Evolutionary conservation across 2,329 filamentous ascomycete species (phyloP), one percentile per base, ranked within the genome.

Genomic region (Claviceps maximensis): DNA sequence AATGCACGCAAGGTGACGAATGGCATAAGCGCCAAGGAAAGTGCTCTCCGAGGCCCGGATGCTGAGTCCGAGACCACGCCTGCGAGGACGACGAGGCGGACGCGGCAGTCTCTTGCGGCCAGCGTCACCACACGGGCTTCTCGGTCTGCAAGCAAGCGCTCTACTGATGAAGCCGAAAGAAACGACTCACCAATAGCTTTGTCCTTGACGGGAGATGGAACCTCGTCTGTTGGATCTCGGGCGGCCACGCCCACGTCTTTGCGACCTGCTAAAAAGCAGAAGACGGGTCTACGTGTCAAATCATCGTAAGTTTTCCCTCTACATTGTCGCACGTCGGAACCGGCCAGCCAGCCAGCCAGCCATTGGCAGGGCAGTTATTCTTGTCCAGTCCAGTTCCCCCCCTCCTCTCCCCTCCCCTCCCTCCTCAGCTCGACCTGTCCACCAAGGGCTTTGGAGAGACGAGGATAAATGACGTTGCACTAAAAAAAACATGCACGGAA

Each of bases 251-350:
- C 82, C 7, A 72, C 68, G 52, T 70, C 75, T 45, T 70, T 75
- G 52, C 77, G 77, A 42, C 73, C 78, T 33, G 67, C 72, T 55
- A 83, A 83, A 73, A 83, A 78, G 67, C 71, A 74, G 49, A 78
- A 80, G 63, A 76, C 75, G 51, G 81, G 80, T 41, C 73, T 80
- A 55, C 80, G 83, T 59, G 76, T 84, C 63, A 86, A 86, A 69
- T 78, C 76, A 66, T 86, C 83, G 83, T 84, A 71, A 77, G 81
- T 82, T 57, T 53, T 52, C 50, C 27, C 4, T 29, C 27, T 29
- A 29, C 27, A 4, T 29, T 29, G 15, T 19, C 17, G 15, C 38
- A 41, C 17, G 38, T 8, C 38, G 10, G 38, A 17, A 41, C 38
- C 38, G 19, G 38, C 19, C 38, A 41, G 38, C 38, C 17, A 41